Conservation (phyloP, 1,139 yeast species). For the Geotrichum klebahnii region DNA sequence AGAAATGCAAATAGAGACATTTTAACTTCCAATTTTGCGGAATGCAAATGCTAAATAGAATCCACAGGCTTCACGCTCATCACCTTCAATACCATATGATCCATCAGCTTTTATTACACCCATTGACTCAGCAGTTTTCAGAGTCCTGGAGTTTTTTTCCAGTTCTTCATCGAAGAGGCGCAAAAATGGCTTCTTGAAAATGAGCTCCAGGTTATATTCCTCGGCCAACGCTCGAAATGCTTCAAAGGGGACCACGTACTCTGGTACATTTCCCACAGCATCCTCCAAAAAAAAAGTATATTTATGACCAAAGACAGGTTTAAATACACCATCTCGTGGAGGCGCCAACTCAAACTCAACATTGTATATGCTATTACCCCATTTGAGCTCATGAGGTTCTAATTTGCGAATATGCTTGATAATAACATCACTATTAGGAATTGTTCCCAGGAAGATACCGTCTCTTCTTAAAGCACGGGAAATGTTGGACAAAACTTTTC, state of each 20-base stretch:
- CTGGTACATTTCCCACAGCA: conserved; percentile 96
- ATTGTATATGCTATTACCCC: conserved; percentile 82
- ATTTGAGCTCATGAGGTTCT: conserved; percentile 50
- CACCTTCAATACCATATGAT: conserved; percentile 79
- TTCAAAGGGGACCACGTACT: conserved; percentile 95
- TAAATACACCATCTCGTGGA: conserved; percentile 65
- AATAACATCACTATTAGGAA: conserved; percentile 86
- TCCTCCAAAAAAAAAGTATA: conserved; percentile 80
- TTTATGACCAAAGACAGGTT: conserved; percentile 76
- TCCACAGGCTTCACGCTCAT: conserved; percentile 85
- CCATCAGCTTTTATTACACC: conserved; percentile 56
- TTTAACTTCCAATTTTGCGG: conserved; percentile 45
- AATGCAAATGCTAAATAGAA: conserved; percentile 79
- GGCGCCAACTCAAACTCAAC: conserved; percentile 75
- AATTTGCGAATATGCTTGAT: conserved; percentile 56
- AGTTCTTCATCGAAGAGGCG: conserved; percentile 80
- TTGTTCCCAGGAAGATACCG: conserved; percentile 87
- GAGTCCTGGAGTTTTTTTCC: conserved; percentile 44
- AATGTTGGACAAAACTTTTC: conserved; percentile 68
- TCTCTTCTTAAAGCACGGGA: conserved; percentile 72
- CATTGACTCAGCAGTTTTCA: conserved; percentile 27
- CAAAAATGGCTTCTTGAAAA: conserved; percentile 71
- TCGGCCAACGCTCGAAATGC: conserved; percentile 75
- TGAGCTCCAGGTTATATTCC: conserved; percentile 71
- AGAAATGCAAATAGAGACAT: not conserved